phyloP scores from a whole-genome alignment of 768 basidiomycete genomes.

The Naganishia friedmannii region DNA sequence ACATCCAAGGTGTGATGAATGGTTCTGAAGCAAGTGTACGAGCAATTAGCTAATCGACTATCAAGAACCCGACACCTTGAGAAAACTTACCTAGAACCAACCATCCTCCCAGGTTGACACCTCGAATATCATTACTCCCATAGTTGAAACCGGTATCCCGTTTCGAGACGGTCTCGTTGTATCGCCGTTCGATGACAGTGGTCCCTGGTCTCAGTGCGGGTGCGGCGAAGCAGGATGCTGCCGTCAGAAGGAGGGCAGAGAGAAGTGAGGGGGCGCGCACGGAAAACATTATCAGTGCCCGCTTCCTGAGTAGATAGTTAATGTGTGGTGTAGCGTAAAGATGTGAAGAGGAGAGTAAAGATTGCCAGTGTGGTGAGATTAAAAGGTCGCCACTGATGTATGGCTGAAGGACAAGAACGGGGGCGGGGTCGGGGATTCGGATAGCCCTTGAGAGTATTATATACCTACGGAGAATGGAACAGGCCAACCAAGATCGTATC shows the following conservation, averaged over 20 bases:
- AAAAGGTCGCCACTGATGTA: no score
- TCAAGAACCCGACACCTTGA: neutral
- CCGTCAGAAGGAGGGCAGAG: conserved; percentile 6
- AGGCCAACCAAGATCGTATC: no score
- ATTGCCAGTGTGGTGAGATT: no score
- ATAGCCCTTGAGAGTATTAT: no score
- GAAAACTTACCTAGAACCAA: conserved; percentile 28
- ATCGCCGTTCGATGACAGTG: conserved; percentile 7
- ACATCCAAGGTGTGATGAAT: conserved; percentile 50
- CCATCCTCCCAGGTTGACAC: conserved; percentile 32
- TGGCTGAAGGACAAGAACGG: no score
- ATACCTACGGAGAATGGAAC: no score
- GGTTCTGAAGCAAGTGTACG: conserved; percentile 36
- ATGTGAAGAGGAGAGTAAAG: neutral
- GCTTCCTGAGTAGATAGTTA: neutral
- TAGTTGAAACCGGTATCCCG: conserved; percentile 48
- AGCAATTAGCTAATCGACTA: neutral
- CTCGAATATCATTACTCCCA: conserved; percentile 45
- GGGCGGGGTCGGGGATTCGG: no score
- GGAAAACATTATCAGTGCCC: neutral
- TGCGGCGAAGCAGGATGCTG: conserved; percentile 12
- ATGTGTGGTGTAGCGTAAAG: neutral
- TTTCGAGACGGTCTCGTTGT: conserved; percentile 28
- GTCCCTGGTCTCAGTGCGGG: conserved; percentile 2
- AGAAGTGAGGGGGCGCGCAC: neutral